Evolutionary conservation across 2,329 filamentous ascomycete species (phyloP), one percentile per base, ranked within the genome.

Genomic region (Diaporthe ilicicola): DNA sequence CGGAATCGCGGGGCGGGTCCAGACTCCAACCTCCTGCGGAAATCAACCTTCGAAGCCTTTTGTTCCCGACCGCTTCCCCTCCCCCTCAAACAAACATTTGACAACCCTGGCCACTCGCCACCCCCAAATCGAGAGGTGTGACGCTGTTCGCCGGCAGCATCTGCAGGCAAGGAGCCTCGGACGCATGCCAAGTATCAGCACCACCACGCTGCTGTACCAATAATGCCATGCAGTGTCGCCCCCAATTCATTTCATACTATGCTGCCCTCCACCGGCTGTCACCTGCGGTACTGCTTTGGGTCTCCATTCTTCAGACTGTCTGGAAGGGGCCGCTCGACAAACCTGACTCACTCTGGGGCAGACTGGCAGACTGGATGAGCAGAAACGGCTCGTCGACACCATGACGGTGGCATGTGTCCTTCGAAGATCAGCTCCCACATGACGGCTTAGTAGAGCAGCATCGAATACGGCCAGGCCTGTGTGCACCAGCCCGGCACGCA

Each of bases 181-280:
- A 64, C 42, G 29, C 59, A 19, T 64, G 59, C 59, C 59, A 64
- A 64, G 59, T 50, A 64, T 64, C 59, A 64, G 59, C 59, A 50
- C 44, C 59, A 27, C 59, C 37, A 39, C 37, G 9, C 4, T 34
- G 32, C 32, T 17, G 24, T 12, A 8, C 56, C n/a, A 42, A 22
- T 42, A 10, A 42, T 37, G 59, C 44, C 44, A 42, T 64, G 59
- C 59, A 64, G 59, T n/a, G 34, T 24, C n/a, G 13, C 34, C 32
- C 34, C 59, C 29, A 64, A 50, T 50, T 24, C 42, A 34, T 48
- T 64, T 64, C 59, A 64, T 64, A 44, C 44, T 50, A 64, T 64
- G 59, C 44, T 50, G 44, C 44, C 13, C 50, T 10, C 44, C 59
- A 64, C 42, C 5, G n/a, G n/a, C n/a, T n/a, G n/a, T n/a, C n/a